phyloP scores from a whole-genome alignment of 2,329 filamentous ascomycete species.

The Alternaria alternata region DNA sequence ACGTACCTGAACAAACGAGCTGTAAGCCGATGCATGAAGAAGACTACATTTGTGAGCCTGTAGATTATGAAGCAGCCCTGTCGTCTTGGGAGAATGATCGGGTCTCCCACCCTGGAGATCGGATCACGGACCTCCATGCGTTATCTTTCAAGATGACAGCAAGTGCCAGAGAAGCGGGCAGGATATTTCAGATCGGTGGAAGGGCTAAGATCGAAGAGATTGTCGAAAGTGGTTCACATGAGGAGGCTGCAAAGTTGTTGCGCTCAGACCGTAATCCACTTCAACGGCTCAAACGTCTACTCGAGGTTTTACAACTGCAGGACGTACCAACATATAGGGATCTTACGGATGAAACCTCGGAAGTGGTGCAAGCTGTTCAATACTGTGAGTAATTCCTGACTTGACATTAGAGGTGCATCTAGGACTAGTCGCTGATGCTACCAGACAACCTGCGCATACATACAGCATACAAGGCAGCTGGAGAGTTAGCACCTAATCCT shows the following conservation, averaged over 20 bases:
- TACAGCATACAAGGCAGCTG: conserved; percentile 23
- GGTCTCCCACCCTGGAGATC: neutral
- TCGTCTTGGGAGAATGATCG: neutral
- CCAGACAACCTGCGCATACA: conserved; percentile 39
- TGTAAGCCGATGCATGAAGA: neutral
- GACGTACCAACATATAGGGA: conserved; percentile 33
- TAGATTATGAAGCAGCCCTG: conserved; percentile 2
- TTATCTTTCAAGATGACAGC: conserved; percentile 5
- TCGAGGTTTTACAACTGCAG: conserved; percentile 26
- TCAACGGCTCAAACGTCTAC: conserved; percentile 21
- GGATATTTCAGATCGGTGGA: conserved; percentile 18
- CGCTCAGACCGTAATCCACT: conserved; percentile 25
- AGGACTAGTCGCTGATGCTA: conserved; percentile 5
- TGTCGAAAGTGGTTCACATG: conserved; percentile 13
- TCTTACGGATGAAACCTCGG: conserved; percentile 35
- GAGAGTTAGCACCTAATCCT: conserved; percentile 36
- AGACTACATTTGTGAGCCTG: conserved; percentile 3
- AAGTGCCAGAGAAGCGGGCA: conserved; percentile 6
- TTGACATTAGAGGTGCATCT: neutral
- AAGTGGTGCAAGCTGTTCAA: conserved; percentile 42
- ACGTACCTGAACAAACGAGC: neutral
- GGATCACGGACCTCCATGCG: conserved; percentile 5
- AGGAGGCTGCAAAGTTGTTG: conserved; percentile 29
- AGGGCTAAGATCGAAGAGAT: conserved; percentile 26
- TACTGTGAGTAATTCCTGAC: conserved; percentile 34